Evolutionary conservation across 495 filamentous ascomycete genomes (phyloP).

Genomic region (Lasiosphaeria ovina): DNA sequence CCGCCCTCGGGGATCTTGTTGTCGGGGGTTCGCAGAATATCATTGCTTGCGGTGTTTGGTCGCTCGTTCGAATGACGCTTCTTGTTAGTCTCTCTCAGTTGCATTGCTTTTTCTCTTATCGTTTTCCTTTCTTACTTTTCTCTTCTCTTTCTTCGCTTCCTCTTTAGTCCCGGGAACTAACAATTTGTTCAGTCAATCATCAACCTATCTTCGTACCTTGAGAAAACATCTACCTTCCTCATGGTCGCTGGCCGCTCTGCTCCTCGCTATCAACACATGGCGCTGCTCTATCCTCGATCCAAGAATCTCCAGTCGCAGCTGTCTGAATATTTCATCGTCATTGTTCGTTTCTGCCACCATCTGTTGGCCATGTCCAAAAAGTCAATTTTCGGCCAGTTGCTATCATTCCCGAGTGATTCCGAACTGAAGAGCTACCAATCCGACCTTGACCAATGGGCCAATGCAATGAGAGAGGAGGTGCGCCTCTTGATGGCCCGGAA

Average conservation of each 20-base stretch:
- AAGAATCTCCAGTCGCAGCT: conserved; percentile 37
- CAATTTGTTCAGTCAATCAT: conserved; percentile 22
- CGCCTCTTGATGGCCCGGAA: conserved; percentile 30
- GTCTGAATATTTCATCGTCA: conserved; percentile 44
- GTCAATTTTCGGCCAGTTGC: conserved; percentile 34
- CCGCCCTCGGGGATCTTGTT: conserved; percentile 42
- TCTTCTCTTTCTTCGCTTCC: conserved; percentile 10
- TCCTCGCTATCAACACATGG: conserved; percentile 42
- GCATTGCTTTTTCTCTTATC: too few species aligned
- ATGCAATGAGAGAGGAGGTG: conserved; percentile 39
- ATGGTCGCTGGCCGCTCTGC: conserved; percentile 41
- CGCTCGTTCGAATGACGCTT: conserved; percentile 40
- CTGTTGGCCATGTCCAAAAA: conserved; percentile 36
- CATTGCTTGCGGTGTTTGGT: conserved; percentile 47
- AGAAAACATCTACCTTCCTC: conserved; percentile 42
- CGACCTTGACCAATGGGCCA: conserved; percentile 39
- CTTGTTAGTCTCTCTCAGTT: conserved; percentile 36
- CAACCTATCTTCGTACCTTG: conserved; percentile 34
- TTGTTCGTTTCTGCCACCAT: conserved; percentile 42
- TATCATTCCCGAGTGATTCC: conserved; percentile 29
- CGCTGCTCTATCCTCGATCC: conserved; percentile 41
- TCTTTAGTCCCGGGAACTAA: neutral
- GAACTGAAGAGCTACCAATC: conserved; percentile 33
- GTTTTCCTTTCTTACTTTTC: conserved; percentile 7
- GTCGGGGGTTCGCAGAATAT: conserved; percentile 46